Evolutionary conservation across 2,329 filamentous ascomycete species (phyloP), one percentile per base, ranked within the genome.

Genomic region (Ophiostoma ulmi): DNA sequence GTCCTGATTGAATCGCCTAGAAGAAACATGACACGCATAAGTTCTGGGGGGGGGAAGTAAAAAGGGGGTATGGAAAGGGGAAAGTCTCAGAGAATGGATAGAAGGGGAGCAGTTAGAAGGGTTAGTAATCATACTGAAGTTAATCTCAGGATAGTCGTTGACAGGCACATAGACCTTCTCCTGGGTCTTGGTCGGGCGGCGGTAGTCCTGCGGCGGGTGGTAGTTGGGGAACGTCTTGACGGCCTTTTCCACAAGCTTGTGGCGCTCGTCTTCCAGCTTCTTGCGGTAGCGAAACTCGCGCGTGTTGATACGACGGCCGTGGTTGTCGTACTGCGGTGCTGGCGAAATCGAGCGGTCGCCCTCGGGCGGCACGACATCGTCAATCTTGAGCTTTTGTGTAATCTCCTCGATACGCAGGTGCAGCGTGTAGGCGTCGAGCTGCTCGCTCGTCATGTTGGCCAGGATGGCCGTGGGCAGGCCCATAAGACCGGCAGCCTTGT

Each of bases 111-210:
- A n/a, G 44, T 91, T 90, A 91, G 89, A 93, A 64, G 93, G 93
- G 93, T 97, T 97, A 97, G 94, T 90, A 94, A 95, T 94, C 94
- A 94, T 97, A 99, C 95, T 99, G 93, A 99, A 99, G 91, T 99
- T 99, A 90, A 99, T 98, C 83, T 99, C 95, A 87, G 95, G 95
- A 82, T 99, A 99, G 83, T 99, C 95, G 88, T 99, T 99, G 85
- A 99, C 95, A 81, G 95, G 95, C 81, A 99, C 95, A 81, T 99
- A 99, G 91, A 99, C 96, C 87, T 99, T 99, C 87, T 99, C 95
- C 84, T 99, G 95, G 80, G 95, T 99, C 91, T 99, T 99, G 81
- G 94, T 98, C 74, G 95, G 95, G 78, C 95, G 92, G 81, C 95
- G 93, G 82, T 99, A 99, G 81, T 99, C 95, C 86, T 94, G 92